Conservation (phyloP, 768 basidiomycete genomes). For the Mycena latifolia region DNA sequence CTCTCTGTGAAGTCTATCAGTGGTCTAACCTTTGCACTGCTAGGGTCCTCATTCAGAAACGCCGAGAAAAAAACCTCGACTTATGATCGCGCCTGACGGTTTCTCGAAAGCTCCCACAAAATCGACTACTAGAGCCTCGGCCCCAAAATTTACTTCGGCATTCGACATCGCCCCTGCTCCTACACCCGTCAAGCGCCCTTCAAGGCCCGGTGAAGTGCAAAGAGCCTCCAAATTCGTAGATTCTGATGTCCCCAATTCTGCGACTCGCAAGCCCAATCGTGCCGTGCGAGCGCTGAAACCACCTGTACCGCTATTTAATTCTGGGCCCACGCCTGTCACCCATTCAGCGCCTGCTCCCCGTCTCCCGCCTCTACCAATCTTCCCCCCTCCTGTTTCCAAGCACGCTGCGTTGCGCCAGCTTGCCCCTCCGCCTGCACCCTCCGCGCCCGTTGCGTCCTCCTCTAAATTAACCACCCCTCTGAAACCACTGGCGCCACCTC, state of each 20-base stretch:
- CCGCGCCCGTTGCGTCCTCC: constrained; percentile 27
- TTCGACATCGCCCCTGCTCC: constrained; percentile 14
- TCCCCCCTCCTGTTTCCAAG: constrained; percentile 20
- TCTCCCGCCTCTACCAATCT: constrained; percentile 18
- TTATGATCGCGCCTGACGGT: constrained; percentile 33
- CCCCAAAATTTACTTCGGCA: constrained; percentile 31
- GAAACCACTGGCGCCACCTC: constrained; percentile 35
- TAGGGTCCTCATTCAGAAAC: constrained; percentile 16
- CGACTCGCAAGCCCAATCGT: constrained; percentile 14
- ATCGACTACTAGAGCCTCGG: constrained; percentile 11
- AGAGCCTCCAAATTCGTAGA: constrained; percentile 3
- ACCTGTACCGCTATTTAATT: constrained; percentile 29
- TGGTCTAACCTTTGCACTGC: not conserved
- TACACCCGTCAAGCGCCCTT: constrained; percentile 8
- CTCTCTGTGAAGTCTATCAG: not conserved
- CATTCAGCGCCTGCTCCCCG: constrained; percentile 9
- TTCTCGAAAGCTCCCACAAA: constrained; percentile 23
- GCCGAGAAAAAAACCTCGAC: constrained; percentile 28
- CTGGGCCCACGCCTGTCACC: constrained; percentile 8
- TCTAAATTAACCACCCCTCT: constrained; percentile 26
- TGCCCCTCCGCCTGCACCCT: constrained; percentile 26
- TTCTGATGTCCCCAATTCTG: not conserved
- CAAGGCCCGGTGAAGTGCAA: constrained; percentile 3
- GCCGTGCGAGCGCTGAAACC: constrained; percentile 28
- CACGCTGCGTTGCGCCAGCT: constrained; percentile 24